These are phyloP conservation scores for Sonneratia caseolaris DNA, from an alignment of 345 rosid genomes.

Conservation along the genomic window DNA sequence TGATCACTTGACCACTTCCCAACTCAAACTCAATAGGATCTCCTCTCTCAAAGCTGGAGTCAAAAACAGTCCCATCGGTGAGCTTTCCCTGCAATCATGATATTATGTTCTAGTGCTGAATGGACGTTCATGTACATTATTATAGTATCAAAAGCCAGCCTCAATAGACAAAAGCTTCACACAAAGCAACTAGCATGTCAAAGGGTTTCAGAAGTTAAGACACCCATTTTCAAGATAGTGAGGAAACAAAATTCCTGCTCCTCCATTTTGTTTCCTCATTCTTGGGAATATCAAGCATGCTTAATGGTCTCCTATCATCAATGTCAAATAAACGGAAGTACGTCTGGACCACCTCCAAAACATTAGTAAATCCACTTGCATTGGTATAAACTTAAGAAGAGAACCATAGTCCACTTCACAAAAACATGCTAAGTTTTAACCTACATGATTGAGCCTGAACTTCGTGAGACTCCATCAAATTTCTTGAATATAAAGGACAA, in stretches of 20 bases:
- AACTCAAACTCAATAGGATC: slow-evolving; percentile 96
- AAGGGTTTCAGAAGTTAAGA: neutral
- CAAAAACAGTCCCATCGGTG: slow-evolving; percentile 89
- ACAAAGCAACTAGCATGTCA: neutral
- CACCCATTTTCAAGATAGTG: neutral
- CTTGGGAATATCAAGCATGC: no score
- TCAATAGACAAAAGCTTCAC: neutral
- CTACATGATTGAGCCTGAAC: neutral
- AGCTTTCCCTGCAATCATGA: slow-evolving; percentile 58
- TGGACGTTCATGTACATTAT: neutral
- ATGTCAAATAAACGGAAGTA: neutral
- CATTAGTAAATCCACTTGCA: neutral
- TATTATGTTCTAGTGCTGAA: neutral
- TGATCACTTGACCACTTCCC: slow-evolving; percentile 90
- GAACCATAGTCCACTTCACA: neutral
- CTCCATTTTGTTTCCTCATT: neutral
- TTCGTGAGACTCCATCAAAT: neutral
- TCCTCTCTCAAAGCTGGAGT: slow-evolving; percentile 94
- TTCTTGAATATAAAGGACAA: neutral
- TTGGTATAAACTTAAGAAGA: neutral
- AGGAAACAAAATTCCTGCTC: neutral
- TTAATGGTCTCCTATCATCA: no score
- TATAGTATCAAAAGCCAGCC: neutral
- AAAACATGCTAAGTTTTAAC: neutral
- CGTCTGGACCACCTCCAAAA: neutral